Percentiles rank a stretch among this genome's conserved stretches.
These are phyloP conservation scores for Lipomyces sp. DNA, from an alignment of 805 yeast species.

Conservation along the genomic window DNA sequence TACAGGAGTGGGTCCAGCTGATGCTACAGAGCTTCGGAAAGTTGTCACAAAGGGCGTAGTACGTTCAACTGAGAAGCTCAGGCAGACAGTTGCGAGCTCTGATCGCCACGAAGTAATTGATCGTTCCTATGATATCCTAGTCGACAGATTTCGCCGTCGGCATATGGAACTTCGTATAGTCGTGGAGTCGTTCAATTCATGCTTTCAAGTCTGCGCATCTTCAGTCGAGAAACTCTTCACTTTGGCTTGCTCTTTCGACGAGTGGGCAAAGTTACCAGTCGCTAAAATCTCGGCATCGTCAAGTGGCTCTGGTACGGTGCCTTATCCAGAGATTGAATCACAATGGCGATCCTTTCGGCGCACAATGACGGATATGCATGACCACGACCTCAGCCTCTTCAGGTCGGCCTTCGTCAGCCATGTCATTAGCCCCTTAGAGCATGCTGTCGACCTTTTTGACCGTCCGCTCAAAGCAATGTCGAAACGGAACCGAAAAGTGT, in stretches of 20 bases:
- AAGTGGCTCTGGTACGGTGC: not conserved
- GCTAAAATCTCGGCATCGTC: slow-evolving; percentile 6
- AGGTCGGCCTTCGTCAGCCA: slow-evolving; percentile 23
- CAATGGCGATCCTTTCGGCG: slow-evolving; percentile 8
- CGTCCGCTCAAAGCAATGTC: slow-evolving; percentile 21
- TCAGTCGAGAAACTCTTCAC: slow-evolving; percentile 12
- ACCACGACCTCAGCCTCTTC: slow-evolving; percentile 17
- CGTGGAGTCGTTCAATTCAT: slow-evolving; percentile 16
- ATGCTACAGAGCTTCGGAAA: slow-evolving; percentile 15
- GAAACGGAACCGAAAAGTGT: slow-evolving; percentile 25
- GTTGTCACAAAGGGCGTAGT: slow-evolving; percentile 14
- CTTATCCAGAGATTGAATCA: slow-evolving; percentile 3
- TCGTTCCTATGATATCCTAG: slow-evolving; percentile 23
- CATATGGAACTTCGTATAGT: slow-evolving; percentile 27
- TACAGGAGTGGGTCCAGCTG: not conserved
- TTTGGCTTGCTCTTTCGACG: slow-evolving; percentile 17
- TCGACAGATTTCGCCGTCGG: slow-evolving; percentile 28
- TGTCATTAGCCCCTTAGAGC: slow-evolving; percentile 27
- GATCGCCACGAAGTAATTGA: slow-evolving; percentile 19
- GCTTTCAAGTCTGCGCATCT: slow-evolving; percentile 3
- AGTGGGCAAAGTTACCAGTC: slow-evolving; percentile 14
- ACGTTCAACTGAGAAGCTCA: slow-evolving; percentile 29
- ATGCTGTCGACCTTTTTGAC: slow-evolving; percentile 23
- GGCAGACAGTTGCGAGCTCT: slow-evolving; percentile 19
- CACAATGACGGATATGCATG: slow-evolving; percentile 20